phyloP scores from a whole-genome alignment of 2,329 filamentous ascomycete genomes.

The Fusarium sp. region DNA sequence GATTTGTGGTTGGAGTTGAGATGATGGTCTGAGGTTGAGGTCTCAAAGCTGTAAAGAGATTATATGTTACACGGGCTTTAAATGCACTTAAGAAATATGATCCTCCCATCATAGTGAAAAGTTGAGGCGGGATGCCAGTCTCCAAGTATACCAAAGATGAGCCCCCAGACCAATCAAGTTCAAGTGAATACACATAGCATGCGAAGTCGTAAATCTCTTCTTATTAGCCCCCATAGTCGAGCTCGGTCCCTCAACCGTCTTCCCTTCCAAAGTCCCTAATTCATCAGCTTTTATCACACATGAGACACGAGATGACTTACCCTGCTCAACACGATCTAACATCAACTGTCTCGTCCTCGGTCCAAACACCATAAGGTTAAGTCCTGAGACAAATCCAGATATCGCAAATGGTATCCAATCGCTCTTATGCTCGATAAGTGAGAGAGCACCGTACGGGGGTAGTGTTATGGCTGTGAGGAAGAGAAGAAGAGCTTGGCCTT shows the following conservation, averaged over 20 bases:
- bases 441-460: conserved; percentile 44
- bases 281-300: background rate
- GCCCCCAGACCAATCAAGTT: conserved; percentile 49
- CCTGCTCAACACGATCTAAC: conserved; percentile 39
- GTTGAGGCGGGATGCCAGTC: conserved; percentile 35
- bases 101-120: background rate
- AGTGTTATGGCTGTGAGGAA: conserved; percentile 46
- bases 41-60: background rate
- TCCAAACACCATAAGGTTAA: conserved; percentile 50
- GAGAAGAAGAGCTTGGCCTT: conserved; percentile 46
- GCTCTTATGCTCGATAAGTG: conserved; percentile 40
- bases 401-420: conserved; percentile 48
- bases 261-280: conserved; percentile 22
- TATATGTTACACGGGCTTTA: background rate
- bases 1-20: conserved; percentile 30
- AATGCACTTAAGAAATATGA: background rate
- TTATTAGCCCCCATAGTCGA: conserved; percentile 33
- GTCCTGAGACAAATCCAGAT: conserved; percentile 41
- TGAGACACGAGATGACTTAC: background rate
- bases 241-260: conserved; percentile 12
- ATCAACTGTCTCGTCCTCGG: conserved; percentile 45
- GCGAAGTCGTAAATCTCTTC: conserved; percentile 45
- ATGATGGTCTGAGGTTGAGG: background rate
- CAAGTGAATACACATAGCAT: conserved; percentile 54
- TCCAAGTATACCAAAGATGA: conserved; percentile 44